Percentiles rank a stretch among this genome's conserved stretches.
These are phyloP conservation scores for Ogataea neopini DNA, from an alignment of 805 yeast species.

Conservation along the genomic window DNA sequence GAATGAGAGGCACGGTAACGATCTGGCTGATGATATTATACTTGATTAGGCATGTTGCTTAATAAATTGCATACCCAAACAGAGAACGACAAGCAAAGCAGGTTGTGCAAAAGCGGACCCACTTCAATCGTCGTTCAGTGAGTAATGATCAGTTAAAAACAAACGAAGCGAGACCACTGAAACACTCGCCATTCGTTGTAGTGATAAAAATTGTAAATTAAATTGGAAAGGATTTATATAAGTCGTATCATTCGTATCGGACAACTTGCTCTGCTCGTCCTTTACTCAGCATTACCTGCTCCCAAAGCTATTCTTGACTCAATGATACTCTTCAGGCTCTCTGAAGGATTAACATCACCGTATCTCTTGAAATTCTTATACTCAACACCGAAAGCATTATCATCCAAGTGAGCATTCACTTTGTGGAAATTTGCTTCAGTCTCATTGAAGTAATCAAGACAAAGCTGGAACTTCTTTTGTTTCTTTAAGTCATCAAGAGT, in stretches of 20 bases:
- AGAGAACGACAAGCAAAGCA: no score
- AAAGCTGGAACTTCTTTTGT: slow-evolving; percentile 51
- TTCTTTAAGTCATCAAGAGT: slow-evolving; percentile 29
- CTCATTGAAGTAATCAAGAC: slow-evolving; percentile 55
- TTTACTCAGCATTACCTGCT: slow-evolving; percentile 23
- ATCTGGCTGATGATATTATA: slow-evolving; percentile 26
- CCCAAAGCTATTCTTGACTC: slow-evolving; percentile 40
- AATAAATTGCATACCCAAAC: no score
- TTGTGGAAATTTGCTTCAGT: slow-evolving; percentile 51
- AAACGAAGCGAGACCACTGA: no score
- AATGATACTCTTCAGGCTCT: slow-evolving; percentile 40
- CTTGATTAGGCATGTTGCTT: slow-evolving; percentile 25
- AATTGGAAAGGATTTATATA: no score
- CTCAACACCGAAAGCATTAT: slow-evolving; percentile 28
- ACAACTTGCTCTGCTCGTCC: neutral
- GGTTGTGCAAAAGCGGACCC: no score
- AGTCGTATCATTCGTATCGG: no score
- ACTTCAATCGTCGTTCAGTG: no score
- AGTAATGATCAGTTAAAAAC: no score
- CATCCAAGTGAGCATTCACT: slow-evolving; percentile 30
- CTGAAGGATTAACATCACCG: slow-evolving; percentile 58
- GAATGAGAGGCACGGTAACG: slow-evolving; percentile 34
- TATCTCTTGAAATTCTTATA: slow-evolving; percentile 66
- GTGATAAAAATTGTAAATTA: neutral
- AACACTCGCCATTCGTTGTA: neutral